Evolutionary conservation across 2,329 filamentous ascomycete genomes (phyloP), one percentile per base, ranked within the genome.

Genomic region (Aureobasidium pullulans): DNA sequence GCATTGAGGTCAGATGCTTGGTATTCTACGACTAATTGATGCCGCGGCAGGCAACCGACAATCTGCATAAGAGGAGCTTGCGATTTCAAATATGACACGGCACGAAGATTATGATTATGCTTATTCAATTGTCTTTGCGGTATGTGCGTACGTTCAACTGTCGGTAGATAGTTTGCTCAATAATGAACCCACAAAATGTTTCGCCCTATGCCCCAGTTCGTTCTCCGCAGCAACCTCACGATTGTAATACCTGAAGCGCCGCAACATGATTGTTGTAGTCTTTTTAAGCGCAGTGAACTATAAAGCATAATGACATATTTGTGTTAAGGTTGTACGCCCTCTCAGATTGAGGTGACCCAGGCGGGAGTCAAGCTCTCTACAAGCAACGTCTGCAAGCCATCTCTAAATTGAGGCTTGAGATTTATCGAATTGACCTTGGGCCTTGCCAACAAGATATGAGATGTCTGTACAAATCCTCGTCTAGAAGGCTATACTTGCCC

Each of bases 11-110:
- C 32, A 62, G 63, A 54, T 85, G 89, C 37, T 77, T 96, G 71
- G 88, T 96, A 0, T 96, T 96, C 77, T 69, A 69, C 49, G 66
- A 69, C 50, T 60, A 36, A 37, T 16, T 5, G 28, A 19, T 19
- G n/a, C 31, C 13, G 15, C 29, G 28, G 9, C 8, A 16, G n/a
- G n/a, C 11, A 49, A 13, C 15, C 29, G 5, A 16, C 2, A 9
- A 6, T 11, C 42, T 13, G n/a, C 8, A 32, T 15, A 7, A 6
- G 11, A 42, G 29, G 37, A 53, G 28, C 31, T 5, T 32, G 28
- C 7, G 16, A 42, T 53, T 52, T 42, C 36, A n/a, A 42, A 23
- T 11, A 31, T 31, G 13, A 42, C 3, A 10, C 11, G 34, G 6
- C 10, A 31, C 6, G 37, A 23, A 42, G 37, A 11, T 42, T 42